Base-by-base conservation (phyloP, 139 green algal species). In the Astrephomene gubernaculifera region DNA sequence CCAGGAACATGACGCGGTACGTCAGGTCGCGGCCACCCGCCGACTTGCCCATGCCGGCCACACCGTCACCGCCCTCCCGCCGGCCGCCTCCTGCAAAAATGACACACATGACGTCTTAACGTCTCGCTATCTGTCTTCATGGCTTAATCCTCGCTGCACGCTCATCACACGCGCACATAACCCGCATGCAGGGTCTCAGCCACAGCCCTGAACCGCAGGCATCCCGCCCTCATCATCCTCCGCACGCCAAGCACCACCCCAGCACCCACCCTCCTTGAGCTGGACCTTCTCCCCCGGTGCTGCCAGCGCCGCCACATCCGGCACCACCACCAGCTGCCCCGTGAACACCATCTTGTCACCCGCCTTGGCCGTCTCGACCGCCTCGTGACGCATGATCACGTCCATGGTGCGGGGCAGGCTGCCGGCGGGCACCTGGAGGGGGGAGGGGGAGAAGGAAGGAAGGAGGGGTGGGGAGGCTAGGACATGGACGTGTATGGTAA, bases 311-410 rank as follows among this genome's bases (percentile, higher is more conserved):
- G 92, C 92, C 27, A 98, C 93, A 70, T 99, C 97, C 7, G 97
- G 98, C 61, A 99, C 96, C 38, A 98, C 97, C 70, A 99, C 94
- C 82, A 99, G 90, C n/a, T 83, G 94, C 57, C 98, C 98, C 1
- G 94, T 96, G 85, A 99, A 99, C 3, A 96, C 76, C 7, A 91
- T 87, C 88, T 98, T 98, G 93, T 99, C 98, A 33, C 98, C 98
- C 4, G 98, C 95, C n/a, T 98, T 93, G 44, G 96, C 96, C n/a
- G 88, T 79, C 83, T 99, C 98, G 38, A 99, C 97, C 25, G 92
- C 86, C 81, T 98, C 93, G 83, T 98, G 93, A 52, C 98, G 91
- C 72, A 99, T 88, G 60, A 99, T 96, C 8, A 99, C 96, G 57
- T 99, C 98, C 81, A 99, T 94, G 0, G 95, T 98, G 53, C 98